phyloP scores from a whole-genome alignment of 192 early-diverging fungal species.

The Coemansia sp. region DNA sequence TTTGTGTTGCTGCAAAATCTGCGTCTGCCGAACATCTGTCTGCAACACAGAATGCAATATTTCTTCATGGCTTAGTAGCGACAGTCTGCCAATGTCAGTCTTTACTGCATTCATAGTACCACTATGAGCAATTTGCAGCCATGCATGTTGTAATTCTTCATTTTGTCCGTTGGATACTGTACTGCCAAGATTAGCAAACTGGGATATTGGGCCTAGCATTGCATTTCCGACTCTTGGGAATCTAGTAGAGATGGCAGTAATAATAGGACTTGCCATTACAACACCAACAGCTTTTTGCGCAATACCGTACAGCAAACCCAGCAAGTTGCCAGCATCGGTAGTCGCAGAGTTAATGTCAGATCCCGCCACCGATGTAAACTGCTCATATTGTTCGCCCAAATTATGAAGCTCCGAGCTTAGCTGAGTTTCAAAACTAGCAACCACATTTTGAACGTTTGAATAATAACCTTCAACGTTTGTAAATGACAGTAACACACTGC shows the following conservation, averaged over 20 bases:
- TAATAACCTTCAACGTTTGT: conserved; percentile 32
- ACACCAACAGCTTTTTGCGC: conserved; percentile 24
- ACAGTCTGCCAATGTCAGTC: not conserved
- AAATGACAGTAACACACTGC: conserved; percentile 21
- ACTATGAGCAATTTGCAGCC: not conserved
- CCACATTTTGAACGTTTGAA: conserved; percentile 11
- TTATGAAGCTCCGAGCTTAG: conserved; percentile 18
- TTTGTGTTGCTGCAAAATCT: not conserved
- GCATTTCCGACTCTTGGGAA: conserved; percentile 27
- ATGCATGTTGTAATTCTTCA: not conserved
- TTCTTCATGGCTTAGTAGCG: conserved; percentile 2
- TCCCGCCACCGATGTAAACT: conserved; percentile 14
- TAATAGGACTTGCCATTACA: conserved; percentile 27
- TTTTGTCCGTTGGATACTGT: not conserved
- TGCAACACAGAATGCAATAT: conserved; percentile 14
- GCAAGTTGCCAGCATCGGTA: conserved; percentile 8
- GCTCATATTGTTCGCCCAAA: conserved; percentile 5
- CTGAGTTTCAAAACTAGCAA: conserved; percentile 14
- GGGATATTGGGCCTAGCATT: conserved; percentile 16
- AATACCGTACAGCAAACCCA: conserved; percentile 30
- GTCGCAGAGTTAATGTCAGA: conserved; percentile 14
- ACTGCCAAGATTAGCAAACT: conserved; percentile 11
- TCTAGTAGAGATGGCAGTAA: conserved; percentile 26
- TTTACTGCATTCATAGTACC: not conserved
- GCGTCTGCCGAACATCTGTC: conserved; percentile 12